phyloP scores from a whole-genome alignment of 2,329 filamentous ascomycete species.

The Cordyceps cateniannulata region DNA sequence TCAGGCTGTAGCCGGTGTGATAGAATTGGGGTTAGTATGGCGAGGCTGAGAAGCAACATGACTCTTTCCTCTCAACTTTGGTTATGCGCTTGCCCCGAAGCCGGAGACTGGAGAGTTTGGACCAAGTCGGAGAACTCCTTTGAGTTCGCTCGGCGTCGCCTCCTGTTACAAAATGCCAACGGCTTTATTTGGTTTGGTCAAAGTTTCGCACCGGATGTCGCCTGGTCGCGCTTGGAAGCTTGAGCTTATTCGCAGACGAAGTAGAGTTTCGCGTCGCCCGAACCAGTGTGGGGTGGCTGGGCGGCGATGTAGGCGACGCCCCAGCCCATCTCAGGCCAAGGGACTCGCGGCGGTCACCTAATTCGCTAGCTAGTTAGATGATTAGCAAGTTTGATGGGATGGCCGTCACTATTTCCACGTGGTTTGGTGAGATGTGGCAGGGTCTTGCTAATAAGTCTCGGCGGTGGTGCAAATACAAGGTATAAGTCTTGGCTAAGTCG shows the following conservation, averaged over 20 bases:
- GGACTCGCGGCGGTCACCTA: not conserved
- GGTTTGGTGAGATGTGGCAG: not conserved
- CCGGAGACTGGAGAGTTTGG: not conserved
- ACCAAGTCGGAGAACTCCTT: no score
- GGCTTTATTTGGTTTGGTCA: not conserved
- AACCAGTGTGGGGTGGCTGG: not conserved
- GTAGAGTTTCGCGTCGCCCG: not conserved
- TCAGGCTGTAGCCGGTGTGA: not conserved
- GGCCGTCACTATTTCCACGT: not conserved
- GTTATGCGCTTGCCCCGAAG: not conserved
- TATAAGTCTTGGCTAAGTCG: not conserved
- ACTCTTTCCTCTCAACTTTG: not conserved
- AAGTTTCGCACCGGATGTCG: not conserved
- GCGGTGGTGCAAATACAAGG: no score
- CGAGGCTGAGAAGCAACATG: not conserved
- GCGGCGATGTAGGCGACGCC: not conserved
- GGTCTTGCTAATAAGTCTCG: not conserved
- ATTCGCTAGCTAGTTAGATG: not conserved
- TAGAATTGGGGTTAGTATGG: no score
- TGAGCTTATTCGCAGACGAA: not conserved
- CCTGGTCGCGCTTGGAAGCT: not conserved
- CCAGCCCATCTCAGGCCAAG: not conserved
- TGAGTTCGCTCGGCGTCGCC: no score
- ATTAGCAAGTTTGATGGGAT: not conserved
- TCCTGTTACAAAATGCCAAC: no score